Conservation (phyloP, 2,329 filamentous ascomycete species). For the Ampelomyces quisqualis region DNA sequence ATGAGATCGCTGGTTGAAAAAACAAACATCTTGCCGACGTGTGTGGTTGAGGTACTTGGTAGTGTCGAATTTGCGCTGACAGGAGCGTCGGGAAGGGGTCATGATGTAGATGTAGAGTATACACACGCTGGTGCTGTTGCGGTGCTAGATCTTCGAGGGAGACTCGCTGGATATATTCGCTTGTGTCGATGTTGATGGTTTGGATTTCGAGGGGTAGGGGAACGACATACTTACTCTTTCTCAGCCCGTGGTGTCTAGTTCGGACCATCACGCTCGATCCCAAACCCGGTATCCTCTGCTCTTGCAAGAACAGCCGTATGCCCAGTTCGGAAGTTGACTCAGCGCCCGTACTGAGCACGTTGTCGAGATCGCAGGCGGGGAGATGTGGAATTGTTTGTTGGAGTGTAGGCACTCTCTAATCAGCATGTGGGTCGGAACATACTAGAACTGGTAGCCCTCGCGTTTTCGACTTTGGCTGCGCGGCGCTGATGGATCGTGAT, state of each 20-base stretch:
- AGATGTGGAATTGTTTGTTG: slow-evolving; percentile 28
- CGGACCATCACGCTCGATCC: too few relatives aligned
- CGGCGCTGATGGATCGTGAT: slow-evolving; percentile 47
- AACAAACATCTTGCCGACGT: slow-evolving; percentile 67
- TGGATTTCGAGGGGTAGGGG: slow-evolving; percentile 55
- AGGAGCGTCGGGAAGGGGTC: too few relatives aligned
- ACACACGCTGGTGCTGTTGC: slow-evolving; percentile 41
- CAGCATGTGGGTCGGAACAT: slow-evolving; percentile 11
- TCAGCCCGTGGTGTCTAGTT: too few relatives aligned
- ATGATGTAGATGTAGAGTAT: slow-evolving; percentile 50
- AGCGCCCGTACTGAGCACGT: slow-evolving; percentile 29
- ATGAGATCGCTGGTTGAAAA: slow-evolving; percentile 64
- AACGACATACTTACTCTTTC: slow-evolving; percentile 52
- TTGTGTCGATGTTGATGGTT: slow-evolving; percentile 57
- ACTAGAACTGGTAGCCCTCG: slow-evolving; percentile 45
- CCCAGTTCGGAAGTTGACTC: too few relatives aligned
- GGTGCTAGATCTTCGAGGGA: slow-evolving; percentile 59
- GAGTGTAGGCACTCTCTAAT: slow-evolving; percentile 12
- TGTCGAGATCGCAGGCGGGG: slow-evolving; percentile 30
- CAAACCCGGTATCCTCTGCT: too few relatives aligned
- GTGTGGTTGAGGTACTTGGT: slow-evolving; percentile 51
- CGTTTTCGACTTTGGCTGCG: slow-evolving; percentile 41
- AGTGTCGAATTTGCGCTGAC: too few relatives aligned
- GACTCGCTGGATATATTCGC: slow-evolving; percentile 51
- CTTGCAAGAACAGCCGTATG: too few relatives aligned